phyloP scores from a whole-genome alignment of 192 early-diverging fungal genomes.

The Coemansia sp. region DNA sequence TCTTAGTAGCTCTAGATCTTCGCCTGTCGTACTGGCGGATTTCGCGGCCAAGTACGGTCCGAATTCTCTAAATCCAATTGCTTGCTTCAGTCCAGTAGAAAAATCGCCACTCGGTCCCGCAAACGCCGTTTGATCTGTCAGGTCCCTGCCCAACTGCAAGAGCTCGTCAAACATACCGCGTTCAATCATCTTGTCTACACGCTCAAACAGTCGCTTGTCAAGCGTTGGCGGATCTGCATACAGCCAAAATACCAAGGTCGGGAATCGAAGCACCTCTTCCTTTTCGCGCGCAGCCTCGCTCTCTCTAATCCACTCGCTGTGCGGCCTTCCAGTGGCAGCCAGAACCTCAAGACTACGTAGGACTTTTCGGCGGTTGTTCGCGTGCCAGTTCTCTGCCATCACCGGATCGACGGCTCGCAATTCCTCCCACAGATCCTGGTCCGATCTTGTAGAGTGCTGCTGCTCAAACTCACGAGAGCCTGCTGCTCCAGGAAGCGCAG shows the following conservation, averaged over 20 bases:
- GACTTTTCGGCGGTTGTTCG: conserved; percentile 85
- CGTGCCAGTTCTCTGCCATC: conserved; percentile 91
- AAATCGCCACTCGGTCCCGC: conserved; percentile 18
- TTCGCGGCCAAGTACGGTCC: conserved; percentile 63
- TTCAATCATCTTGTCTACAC: conserved; percentile 87
- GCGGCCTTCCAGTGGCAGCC: conserved; percentile 69
- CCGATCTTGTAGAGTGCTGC: conserved; percentile 33
- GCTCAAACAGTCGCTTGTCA: conserved; percentile 76
- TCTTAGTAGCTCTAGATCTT: conserved; percentile 45
- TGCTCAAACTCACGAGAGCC: conserved; percentile 34
- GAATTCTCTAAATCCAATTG: conserved; percentile 89
- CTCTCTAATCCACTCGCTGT: conserved; percentile 74
- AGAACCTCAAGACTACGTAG: conserved; percentile 83
- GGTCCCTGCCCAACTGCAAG: conserved; percentile 35
- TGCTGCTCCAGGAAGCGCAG: neutral
- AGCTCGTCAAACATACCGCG: conserved; percentile 62
- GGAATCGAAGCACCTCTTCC: conserved; percentile 60
- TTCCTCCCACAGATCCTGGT: conserved; percentile 66
- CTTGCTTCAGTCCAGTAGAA: conserved; percentile 27
- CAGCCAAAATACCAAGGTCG: conserved; percentile 85
- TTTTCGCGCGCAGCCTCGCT: conserved; percentile 61
- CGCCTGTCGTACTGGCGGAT: neutral
- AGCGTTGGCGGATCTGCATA: conserved; percentile 71
- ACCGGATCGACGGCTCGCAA: conserved; percentile 75
- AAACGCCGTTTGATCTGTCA: neutral